These are phyloP conservation scores for Suzukiozyma palmioleophila DNA, from an alignment of 1,139 yeast genomes.

Conservation along the genomic window DNA sequence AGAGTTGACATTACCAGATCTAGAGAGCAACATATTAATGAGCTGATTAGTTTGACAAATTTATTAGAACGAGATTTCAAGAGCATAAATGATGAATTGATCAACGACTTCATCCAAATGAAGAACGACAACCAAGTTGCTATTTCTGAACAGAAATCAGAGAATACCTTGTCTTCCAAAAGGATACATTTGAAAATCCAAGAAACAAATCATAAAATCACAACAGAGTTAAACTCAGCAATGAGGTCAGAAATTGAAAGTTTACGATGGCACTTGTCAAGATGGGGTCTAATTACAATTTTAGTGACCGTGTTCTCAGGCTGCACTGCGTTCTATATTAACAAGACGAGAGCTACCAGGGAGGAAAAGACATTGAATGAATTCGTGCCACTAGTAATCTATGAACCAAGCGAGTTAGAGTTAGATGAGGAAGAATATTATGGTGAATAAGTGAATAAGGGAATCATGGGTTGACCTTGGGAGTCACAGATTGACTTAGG, in stretches of 20 bases:
- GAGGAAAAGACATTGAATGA: conserved; percentile 26
- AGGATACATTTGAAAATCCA: conserved; percentile 67
- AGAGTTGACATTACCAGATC: conserved; percentile 73
- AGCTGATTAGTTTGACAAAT: conserved; percentile 61
- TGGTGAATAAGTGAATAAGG: conserved; percentile 29
- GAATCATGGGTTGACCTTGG: conserved; percentile 21
- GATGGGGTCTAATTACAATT: conserved; percentile 76
- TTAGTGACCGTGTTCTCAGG: conserved; percentile 38
- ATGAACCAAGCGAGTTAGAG: conserved; percentile 47
- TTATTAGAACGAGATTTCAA: conserved; percentile 70
- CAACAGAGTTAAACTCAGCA: conserved; percentile 77
- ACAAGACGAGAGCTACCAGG: conserved; percentile 23
- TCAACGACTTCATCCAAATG: conserved; percentile 60
- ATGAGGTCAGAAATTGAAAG: conserved; percentile 84
- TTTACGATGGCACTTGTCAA: conserved; percentile 88
- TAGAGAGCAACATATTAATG: conserved; percentile 68
- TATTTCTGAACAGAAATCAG: conserved; percentile 80
- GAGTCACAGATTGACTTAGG: conserved; percentile 20
- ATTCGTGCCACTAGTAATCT: conserved; percentile 42
- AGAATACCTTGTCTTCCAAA: conserved; percentile 74
- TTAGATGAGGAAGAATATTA: conserved; percentile 40
- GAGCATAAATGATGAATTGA: conserved; percentile 70
- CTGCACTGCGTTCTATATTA: conserved; percentile 39
- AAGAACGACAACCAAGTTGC: conserved; percentile 80
- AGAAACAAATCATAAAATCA: conserved; percentile 81